These are phyloP conservation scores for Tetraselmis chui DNA, from an alignment of 139 green algal species.

Conservation along the genomic window DNA sequence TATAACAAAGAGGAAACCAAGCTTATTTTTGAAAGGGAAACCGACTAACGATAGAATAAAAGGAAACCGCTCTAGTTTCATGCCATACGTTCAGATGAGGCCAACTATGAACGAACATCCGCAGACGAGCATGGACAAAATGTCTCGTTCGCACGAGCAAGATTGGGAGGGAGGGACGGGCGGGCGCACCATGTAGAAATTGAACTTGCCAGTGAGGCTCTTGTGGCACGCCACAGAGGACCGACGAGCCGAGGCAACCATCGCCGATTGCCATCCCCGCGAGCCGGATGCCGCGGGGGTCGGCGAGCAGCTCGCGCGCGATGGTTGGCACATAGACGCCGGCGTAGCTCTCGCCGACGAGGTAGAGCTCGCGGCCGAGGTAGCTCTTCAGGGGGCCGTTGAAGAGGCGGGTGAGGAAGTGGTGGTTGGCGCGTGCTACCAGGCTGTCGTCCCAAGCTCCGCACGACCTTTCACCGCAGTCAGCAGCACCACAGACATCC, in stretches of 20 bases:
- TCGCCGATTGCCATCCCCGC: neutral
- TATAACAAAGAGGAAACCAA: no score
- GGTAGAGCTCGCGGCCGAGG: slow-evolving; percentile 1
- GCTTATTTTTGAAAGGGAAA: no score
- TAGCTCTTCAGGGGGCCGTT: neutral
- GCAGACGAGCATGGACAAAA: no score
- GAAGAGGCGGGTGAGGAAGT: neutral
- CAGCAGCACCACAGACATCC: no score
- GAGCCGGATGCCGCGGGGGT: neutral
- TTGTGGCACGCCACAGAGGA: neutral
- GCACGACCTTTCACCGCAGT: neutral
- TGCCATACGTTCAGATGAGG: no score
- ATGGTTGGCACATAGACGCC: slow-evolving; percentile 5
- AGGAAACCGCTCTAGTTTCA: no score
- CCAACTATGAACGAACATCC: no score
- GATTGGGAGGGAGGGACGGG: no score
- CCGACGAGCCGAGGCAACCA: neutral
- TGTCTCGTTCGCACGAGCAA: no score
- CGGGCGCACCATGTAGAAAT: neutral
- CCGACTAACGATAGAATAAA: no score
- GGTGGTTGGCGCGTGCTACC: neutral
- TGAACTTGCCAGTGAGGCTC: neutral
- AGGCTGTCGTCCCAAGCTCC: neutral
- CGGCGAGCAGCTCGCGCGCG: neutral
- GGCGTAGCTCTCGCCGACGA: slow-evolving; percentile 7